A percentile compares a stretch with the other conserved stretches of the same genome.
Conservation (phyloP, 2,329 filamentous ascomycete genomes). For the Pseudogymnoascus destructans region DNA sequence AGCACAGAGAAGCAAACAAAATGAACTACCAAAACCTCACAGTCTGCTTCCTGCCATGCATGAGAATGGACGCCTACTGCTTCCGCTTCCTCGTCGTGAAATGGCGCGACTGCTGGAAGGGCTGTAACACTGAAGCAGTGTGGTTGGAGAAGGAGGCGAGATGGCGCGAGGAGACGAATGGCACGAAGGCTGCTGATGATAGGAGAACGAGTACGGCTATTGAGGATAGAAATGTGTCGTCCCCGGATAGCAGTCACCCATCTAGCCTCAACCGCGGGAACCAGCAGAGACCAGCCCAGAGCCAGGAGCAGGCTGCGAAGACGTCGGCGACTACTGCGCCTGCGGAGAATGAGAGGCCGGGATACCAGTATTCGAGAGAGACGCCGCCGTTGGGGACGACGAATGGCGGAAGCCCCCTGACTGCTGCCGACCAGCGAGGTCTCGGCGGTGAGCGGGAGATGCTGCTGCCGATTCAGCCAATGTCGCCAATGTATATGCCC, state of each 20-base stretch:
- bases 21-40: constrained; percentile 95
- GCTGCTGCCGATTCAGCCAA: background rate
- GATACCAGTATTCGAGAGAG: background rate
- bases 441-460: background rate
- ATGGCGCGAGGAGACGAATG: constrained; percentile 46
- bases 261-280: constrained; percentile 25
- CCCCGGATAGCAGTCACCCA: constrained; percentile 50
- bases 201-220: constrained; percentile 23
- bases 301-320: background rate
- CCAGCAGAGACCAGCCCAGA: background rate
- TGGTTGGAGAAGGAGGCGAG: constrained; percentile 56
- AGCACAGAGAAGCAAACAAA: constrained; percentile 90
- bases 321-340: background rate
- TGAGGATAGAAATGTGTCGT: constrained; percentile 45
- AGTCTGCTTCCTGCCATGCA: constrained; percentile 93
- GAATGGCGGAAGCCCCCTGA: background rate
- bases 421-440: background rate
- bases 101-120: constrained; percentile 95
- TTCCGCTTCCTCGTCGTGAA: constrained; percentile 93
- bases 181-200: constrained; percentile 17
- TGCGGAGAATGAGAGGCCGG: background rate
- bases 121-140: constrained; percentile 78
- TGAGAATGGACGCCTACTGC: constrained; percentile 90
- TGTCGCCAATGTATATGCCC: constrained; percentile 2
- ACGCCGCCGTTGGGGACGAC: background rate